These are phyloP conservation scores for Trypethelium eluteriae DNA, from an alignment of 495 filamentous ascomycete genomes.

Conservation along the genomic window DNA sequence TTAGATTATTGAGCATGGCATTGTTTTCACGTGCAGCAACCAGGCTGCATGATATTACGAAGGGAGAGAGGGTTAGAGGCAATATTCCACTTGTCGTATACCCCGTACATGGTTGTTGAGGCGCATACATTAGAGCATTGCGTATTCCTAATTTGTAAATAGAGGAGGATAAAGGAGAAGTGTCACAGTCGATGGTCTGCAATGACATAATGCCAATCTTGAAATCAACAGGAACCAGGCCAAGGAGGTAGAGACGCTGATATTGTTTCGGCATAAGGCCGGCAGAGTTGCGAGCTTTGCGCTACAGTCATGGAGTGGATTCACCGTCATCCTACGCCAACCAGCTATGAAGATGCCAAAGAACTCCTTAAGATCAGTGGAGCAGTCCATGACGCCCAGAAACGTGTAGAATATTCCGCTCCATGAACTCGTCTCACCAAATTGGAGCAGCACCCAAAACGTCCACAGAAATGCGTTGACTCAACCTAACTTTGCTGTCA, in stretches of 20 bases:
- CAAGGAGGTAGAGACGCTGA: background rate
- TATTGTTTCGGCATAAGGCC: constrained; percentile 8
- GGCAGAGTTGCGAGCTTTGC: background rate
- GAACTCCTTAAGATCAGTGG: background rate
- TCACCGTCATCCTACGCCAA: background rate
- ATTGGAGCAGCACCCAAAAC: background rate
- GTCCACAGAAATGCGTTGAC: background rate
- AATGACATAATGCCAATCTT: background rate
- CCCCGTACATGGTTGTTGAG: background rate
- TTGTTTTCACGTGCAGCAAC: background rate
- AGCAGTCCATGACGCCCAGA: background rate
- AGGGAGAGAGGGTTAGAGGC: background rate
- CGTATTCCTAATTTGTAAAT: background rate
- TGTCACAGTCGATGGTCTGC: background rate
- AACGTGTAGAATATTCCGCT: background rate
- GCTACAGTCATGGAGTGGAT: constrained; percentile 2
- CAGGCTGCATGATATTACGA: background rate
- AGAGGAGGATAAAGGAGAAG: background rate
- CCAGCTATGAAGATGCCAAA: background rate
- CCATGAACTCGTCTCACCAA: background rate
- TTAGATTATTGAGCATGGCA: no score
- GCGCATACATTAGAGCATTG: background rate
- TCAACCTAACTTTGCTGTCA: background rate
- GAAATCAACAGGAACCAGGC: background rate
- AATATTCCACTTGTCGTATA: background rate